Evolutionary conservation across 257 asterid species (phyloP).

Genomic region (Eustoma russellianum): DNA sequence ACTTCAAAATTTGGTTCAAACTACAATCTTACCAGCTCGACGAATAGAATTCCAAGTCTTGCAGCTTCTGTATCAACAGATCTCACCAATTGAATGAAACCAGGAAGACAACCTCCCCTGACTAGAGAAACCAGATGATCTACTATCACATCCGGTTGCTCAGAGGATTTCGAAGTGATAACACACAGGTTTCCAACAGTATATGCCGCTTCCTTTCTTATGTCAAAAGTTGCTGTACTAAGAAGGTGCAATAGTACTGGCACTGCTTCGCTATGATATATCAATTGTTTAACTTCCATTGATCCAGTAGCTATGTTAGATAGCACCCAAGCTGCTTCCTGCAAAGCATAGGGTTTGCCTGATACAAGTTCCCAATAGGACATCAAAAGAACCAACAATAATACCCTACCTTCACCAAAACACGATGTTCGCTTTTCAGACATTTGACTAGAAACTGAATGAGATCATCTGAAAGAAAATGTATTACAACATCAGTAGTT

Average conservation of each 20-base stretch:
- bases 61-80: constrained; percentile 91
- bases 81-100: constrained; percentile 74
- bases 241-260: constrained; percentile 47
- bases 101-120: constrained; percentile 61
- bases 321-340: constrained; percentile 97
- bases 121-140: constrained; percentile 90
- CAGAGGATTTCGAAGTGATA: constrained; percentile 54
- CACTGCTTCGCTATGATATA: constrained; percentile 72
- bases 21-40: constrained; percentile 64
- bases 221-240: constrained; percentile 73
- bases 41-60: constrained; percentile 81
- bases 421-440: constrained; percentile 73
- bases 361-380: background rate
- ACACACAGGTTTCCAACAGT: constrained; percentile 89
- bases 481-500: background rate
- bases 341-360: constrained; percentile 2
- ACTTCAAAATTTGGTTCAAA: background rate
- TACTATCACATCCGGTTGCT: constrained; percentile 53
- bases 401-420: constrained; percentile 57
- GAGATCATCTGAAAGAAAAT: constrained; percentile 34
- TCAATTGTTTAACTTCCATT: constrained; percentile 59
- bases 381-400: background rate
- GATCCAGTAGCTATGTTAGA: constrained; percentile 92
- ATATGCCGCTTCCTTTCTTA: constrained; percentile 85
- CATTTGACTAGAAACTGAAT: constrained; percentile 70